Conservation (phyloP, 306 rosid genomes). For the Trifolium dubium region DNA sequence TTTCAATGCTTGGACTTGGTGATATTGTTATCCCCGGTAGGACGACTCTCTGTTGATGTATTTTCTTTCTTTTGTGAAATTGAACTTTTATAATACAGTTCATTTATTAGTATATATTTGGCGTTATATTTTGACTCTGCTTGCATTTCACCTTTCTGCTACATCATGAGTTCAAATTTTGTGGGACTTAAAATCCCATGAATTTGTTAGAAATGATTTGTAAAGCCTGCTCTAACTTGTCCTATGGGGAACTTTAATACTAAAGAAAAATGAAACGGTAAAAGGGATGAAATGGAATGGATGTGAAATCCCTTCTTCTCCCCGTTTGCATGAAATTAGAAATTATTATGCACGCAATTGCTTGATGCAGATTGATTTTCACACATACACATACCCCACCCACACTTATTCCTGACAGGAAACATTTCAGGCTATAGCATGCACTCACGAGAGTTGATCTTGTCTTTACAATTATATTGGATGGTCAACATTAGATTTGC, state of each 20-base stretch:
- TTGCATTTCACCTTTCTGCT: constrained; percentile 24
- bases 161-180: constrained; percentile 1
- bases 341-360: not conserved
- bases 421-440: not conserved
- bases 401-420: not conserved
- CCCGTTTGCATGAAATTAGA: constrained; percentile 3
- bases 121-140: constrained; percentile 11
- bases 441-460: not conserved
- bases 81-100: constrained; percentile 12
- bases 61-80: constrained; percentile 1
- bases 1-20: constrained; percentile 99
- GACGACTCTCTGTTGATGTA: constrained; percentile 32
- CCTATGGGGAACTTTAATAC: not conserved
- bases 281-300: not conserved
- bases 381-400: too few relatives aligned
- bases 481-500: not conserved
- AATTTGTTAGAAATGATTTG: not conserved
- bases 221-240: not conserved
- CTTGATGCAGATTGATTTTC: not conserved
- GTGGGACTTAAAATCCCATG: not conserved
- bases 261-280: not conserved
- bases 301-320: not conserved
- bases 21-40: constrained; percentile 98
- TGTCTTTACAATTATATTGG: not conserved
- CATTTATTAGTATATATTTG: constrained; percentile 24